Conservation (phyloP, 495 filamentous ascomycete species). For the Friedmanniomyces endolithicus region DNA sequence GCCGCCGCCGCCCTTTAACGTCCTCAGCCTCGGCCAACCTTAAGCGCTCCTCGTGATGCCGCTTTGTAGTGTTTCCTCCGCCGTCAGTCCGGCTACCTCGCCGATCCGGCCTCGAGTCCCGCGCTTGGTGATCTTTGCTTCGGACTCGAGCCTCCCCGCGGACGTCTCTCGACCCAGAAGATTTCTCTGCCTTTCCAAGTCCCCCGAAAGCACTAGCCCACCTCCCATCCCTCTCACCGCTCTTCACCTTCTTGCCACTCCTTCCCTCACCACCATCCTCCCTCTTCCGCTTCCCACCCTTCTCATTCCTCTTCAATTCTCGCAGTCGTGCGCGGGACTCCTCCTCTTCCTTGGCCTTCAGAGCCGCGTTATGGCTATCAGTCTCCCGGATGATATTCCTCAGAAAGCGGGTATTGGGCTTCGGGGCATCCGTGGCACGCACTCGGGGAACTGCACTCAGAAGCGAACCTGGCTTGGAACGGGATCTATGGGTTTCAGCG, state of each 20-base stretch:
- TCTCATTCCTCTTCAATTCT: conserved; percentile 34
- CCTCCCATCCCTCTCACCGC: conserved; percentile 9
- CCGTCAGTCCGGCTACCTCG: background rate
- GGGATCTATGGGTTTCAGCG: conserved; percentile 4
- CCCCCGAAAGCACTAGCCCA: conserved; percentile 11
- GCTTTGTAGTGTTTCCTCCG: background rate
- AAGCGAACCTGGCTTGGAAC: background rate
- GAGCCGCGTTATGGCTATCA: conserved; percentile 76
- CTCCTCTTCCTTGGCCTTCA: conserved; percentile 68
- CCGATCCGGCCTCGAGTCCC: no score
- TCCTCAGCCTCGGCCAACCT: background rate
- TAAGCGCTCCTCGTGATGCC: background rate
- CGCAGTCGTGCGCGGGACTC: conserved; percentile 48
- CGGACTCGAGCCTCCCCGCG: background rate
- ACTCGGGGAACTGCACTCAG: background rate
- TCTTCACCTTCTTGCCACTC: background rate
- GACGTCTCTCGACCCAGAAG: background rate
- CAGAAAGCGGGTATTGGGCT: conserved; percentile 83
- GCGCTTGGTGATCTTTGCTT: no score
- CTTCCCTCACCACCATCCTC: conserved; percentile 9
- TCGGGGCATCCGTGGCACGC: conserved; percentile 45
- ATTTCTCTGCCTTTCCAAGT: background rate
- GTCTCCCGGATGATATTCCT: conserved; percentile 80
- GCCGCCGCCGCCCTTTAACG: background rate
- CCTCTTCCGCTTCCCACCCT: conserved; percentile 21